Evolutionary conservation across 208 protist genomes (phyloP).

Genomic region (Balamuthia mandrillaris): DNA sequence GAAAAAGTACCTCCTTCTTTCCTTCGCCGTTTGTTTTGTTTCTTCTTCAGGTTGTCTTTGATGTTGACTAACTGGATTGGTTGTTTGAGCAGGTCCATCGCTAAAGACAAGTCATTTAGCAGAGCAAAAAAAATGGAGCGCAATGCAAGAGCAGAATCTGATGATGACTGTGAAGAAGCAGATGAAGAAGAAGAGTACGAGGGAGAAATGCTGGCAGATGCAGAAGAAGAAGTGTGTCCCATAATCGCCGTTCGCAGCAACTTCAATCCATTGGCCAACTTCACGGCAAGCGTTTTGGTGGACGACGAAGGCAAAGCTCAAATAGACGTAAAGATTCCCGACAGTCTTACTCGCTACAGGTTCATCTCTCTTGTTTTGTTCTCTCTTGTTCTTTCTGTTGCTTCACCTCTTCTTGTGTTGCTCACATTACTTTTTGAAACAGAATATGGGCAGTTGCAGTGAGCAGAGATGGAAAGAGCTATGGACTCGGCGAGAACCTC

Average conservation of each 20-base stretch:
- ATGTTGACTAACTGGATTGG: too few species aligned
- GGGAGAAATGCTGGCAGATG: not conserved
- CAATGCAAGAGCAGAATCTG: not conserved
- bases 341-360: conserved; percentile 39
- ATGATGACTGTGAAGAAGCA: not conserved
- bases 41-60: too few species aligned
- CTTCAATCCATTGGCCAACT: conserved; percentile 31
- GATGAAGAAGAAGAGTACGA: not conserved
- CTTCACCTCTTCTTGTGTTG: not conserved
- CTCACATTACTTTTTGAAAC: not conserved
- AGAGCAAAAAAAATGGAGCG: too few species aligned
- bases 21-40: too few species aligned
- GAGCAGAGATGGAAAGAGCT: not conserved
- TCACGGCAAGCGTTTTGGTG: not conserved
- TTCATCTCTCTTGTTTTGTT: not conserved
- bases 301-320: not conserved
- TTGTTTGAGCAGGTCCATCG: too few species aligned
- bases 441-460: conserved; percentile 34
- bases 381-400: too few species aligned
- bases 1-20: too few species aligned
- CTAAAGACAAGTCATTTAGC: too few species aligned
- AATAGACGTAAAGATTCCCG: conserved; percentile 15
- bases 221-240: not conserved
- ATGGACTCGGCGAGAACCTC: conserved; percentile 24
- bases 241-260: conserved; percentile 26